phyloP scores from a whole-genome alignment of 805 yeast genomes.

The Kodamaea kaohsiungensis region DNA sequence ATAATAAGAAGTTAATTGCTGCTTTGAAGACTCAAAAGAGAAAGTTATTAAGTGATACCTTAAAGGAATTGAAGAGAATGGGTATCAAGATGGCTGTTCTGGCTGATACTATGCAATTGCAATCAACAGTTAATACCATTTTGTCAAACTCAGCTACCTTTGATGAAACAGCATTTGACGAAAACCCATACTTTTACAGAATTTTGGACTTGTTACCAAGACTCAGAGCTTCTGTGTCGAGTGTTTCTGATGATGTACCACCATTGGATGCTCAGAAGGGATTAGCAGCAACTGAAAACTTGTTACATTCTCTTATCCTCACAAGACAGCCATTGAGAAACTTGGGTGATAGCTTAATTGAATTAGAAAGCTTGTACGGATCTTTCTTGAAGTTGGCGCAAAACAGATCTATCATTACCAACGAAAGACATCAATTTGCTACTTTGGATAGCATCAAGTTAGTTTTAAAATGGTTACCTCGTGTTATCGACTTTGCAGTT shows the following conservation, averaged over 20 bases:
- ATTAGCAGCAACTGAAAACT: conserved; percentile 72
- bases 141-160: conserved; percentile 57
- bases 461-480: conserved; percentile 3
- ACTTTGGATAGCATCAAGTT: background rate
- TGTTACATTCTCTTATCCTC: conserved; percentile 58
- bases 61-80: conserved; percentile 70
- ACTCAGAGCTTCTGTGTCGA: conserved; percentile 62
- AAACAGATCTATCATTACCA: conserved; percentile 16
- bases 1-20: conserved; percentile 66
- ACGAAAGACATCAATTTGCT: conserved; percentile 13
- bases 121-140: conserved; percentile 62
- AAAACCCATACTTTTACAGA: conserved; percentile 61
- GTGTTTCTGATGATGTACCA: conserved; percentile 73
- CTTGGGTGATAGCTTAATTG: conserved; percentile 22
- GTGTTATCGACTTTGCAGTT: conserved; percentile 2
- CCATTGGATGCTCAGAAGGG: conserved; percentile 72
- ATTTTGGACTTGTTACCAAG: conserved; percentile 80
- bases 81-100: conserved; percentile 73
- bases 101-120: conserved; percentile 62
- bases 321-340: conserved; percentile 49
- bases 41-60: conserved; percentile 71
- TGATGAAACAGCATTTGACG: conserved; percentile 33
- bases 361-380: conserved; percentile 10
- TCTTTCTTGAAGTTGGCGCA: conserved; percentile 18
- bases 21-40: conserved; percentile 80